These are phyloP conservation scores for Triglochin maritima DNA, from an alignment of 106 monocot species.

Conservation along the genomic window DNA sequence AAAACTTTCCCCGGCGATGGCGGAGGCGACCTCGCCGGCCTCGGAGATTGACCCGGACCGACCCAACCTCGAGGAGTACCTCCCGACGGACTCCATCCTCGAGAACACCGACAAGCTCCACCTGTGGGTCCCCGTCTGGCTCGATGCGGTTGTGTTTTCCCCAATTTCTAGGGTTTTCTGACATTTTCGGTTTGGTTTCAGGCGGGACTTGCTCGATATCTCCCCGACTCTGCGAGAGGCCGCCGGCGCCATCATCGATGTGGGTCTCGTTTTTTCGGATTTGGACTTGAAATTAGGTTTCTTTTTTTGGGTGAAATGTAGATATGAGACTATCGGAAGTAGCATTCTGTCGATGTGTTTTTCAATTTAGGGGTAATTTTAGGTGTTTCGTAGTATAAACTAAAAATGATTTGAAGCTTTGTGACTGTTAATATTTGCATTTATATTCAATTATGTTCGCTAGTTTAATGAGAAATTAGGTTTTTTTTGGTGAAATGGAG, in stretches of 20 bases:
- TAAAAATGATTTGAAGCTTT: too few relatives aligned
- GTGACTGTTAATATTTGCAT: too few relatives aligned
- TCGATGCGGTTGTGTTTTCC: not conserved
- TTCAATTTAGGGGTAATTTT: too few relatives aligned
- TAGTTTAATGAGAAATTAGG: too few relatives aligned
- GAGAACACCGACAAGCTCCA: slow-evolving; percentile 37
- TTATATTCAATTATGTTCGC: too few relatives aligned
- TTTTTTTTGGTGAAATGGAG: too few relatives aligned
- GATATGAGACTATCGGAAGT: too few relatives aligned
- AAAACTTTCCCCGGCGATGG: slow-evolving; percentile 1
- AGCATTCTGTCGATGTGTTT: too few relatives aligned
- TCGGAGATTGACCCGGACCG: slow-evolving; percentile 54
- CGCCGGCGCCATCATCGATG: slow-evolving; percentile 68
- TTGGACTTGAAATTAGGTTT: not conserved
- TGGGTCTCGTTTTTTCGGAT: slow-evolving; percentile 13
- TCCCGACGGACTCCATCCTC: slow-evolving; percentile 44
- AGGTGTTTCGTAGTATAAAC: too few relatives aligned
- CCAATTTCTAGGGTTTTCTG: not conserved
- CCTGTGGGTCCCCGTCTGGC: slow-evolving; percentile 15
- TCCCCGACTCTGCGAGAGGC: slow-evolving; percentile 67
- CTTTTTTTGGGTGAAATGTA: not conserved
- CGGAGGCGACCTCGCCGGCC: slow-evolving; percentile 21
- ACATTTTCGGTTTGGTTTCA: slow-evolving; percentile 1
- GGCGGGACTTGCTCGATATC: slow-evolving; percentile 63
- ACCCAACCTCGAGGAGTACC: slow-evolving; percentile 72